phyloP scores from a whole-genome alignment of 2,329 filamentous ascomycete species.

The Plectosphaerella sp. region DNA sequence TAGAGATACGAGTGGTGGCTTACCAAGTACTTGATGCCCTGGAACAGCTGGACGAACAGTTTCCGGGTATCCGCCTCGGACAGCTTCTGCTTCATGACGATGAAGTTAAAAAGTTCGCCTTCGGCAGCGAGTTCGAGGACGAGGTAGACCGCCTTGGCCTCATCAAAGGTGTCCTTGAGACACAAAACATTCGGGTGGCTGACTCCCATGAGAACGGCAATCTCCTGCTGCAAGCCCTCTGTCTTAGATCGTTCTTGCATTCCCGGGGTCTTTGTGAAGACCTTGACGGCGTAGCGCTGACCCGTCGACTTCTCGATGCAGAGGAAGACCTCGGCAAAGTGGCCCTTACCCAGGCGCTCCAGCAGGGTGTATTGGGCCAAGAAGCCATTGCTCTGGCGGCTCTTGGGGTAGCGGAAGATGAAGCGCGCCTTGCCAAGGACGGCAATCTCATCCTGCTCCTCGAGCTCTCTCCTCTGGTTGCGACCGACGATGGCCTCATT shows the following conservation, averaged over 20 bases:
- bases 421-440: conserved; percentile 83
- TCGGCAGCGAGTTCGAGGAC: conserved; percentile 87
- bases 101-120: conserved; percentile 94
- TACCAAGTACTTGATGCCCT: conserved; percentile 93
- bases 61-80: conserved; percentile 79
- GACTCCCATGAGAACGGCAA: conserved; percentile 94
- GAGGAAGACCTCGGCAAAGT: conserved; percentile 90
- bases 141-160: conserved; percentile 84
- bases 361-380: conserved; percentile 79
- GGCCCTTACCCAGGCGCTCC: conserved; percentile 86
- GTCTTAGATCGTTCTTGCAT: conserved; percentile 78
- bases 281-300: conserved; percentile 83
- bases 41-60: conserved; percentile 86
- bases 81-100: conserved; percentile 85
- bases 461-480: conserved; percentile 83
- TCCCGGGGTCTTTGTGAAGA: conserved; percentile 83
- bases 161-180: conserved; percentile 92
- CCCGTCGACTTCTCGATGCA: conserved; percentile 85
- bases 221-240: conserved; percentile 88
- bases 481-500: conserved; percentile 88
- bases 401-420: conserved; percentile 84
- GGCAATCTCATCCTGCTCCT: conserved; percentile 87
- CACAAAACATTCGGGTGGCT: conserved; percentile 91
- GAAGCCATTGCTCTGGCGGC: conserved; percentile 71
- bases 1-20: conserved; percentile 23